phyloP scores from a whole-genome alignment of 495 filamentous ascomycete species.

The Amphirosellinia nigrospora region DNA sequence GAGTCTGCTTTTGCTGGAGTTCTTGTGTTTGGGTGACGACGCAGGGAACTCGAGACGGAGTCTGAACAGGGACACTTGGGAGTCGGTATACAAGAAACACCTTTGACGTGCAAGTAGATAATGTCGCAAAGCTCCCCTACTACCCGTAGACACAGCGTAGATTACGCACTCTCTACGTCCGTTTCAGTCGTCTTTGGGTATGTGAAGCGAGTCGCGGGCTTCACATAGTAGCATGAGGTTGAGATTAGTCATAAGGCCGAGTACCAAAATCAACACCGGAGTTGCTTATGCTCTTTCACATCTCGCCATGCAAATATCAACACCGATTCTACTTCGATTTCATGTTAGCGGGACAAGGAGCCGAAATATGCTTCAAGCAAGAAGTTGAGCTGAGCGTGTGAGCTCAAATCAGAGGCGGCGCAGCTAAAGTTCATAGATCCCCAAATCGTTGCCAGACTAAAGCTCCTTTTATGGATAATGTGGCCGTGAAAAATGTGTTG shows the following conservation, averaged over 20 bases:
- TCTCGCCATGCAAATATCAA: not conserved
- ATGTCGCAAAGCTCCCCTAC: not conserved
- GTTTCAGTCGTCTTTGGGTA: not conserved
- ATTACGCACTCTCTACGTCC: not conserved
- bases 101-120: not conserved
- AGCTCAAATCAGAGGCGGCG: too few species aligned
- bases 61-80: not conserved
- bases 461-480: too few species aligned
- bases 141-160: not conserved
- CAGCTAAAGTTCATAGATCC: too few species aligned
- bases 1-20: not conserved
- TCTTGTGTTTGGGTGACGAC: not conserved
- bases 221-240: not conserved
- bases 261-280: not conserved
- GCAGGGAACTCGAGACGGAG: not conserved
- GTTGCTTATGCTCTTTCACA: not conserved
- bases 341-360: too few species aligned
- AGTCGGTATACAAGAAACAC: not conserved
- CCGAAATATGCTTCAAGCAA: too few species aligned
- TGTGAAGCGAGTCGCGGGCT: not conserved
- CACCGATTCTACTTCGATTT: too few species aligned
- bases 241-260: not conserved
- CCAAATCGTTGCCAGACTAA: too few species aligned
- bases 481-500: too few species aligned
- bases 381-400: too few species aligned